phyloP scores from a whole-genome alignment of 2,329 filamentous ascomycete species.

The Ceratocystis destructans region DNA sequence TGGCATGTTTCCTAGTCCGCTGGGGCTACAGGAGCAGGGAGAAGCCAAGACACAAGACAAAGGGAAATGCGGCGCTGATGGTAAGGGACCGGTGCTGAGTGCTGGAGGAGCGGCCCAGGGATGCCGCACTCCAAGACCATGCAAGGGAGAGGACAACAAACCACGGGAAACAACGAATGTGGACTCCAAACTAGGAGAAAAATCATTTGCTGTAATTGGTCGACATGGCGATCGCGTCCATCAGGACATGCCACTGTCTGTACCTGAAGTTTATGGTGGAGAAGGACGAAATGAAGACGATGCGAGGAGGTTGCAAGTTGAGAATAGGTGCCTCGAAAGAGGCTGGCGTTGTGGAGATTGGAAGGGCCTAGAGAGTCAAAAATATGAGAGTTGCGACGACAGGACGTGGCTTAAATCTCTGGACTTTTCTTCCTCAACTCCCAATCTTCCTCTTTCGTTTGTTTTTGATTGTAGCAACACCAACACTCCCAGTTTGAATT shows the following conservation, averaged over 20 bases:
- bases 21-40: neutral
- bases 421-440: neutral
- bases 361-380: neutral
- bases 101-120: conserved; percentile 9
- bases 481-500: neutral
- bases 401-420: neutral
- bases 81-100: conserved; percentile 8
- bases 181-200: neutral
- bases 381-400: neutral
- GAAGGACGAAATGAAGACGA: neutral
- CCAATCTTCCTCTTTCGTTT: neutral
- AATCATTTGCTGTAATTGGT: neutral
- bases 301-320: conserved; percentile 2
- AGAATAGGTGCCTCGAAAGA: neutral
- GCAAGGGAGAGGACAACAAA: conserved; percentile 5
- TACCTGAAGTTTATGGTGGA: neutral
- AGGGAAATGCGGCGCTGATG: neutral
- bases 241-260: conserved; percentile 2
- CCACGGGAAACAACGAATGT: neutral
- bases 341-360: neutral
- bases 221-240: neutral
- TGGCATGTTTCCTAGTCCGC: neutral
- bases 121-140: neutral
- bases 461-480: neutral
- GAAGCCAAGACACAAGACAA: neutral